Evolutionary conservation across 805 yeast species (phyloP).

Genomic region (Yarrowia osloensis): DNA sequence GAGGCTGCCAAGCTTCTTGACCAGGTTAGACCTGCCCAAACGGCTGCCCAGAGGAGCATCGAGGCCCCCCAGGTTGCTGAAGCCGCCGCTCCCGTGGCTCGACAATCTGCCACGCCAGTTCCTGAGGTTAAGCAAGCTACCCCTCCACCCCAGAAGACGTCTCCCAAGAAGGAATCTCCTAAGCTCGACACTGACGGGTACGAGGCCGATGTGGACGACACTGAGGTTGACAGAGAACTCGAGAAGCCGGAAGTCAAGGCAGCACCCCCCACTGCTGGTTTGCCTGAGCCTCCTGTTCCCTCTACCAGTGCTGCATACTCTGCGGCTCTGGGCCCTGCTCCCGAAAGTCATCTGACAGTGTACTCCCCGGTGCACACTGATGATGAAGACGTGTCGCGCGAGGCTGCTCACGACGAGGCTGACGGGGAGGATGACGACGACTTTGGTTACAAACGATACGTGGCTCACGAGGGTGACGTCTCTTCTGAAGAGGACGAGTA

Average conservation of each 20-base stretch:
- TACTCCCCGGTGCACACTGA: constrained; percentile 13
- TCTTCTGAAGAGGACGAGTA: constrained; percentile 29
- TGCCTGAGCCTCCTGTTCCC: not conserved
- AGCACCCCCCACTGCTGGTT: not conserved
- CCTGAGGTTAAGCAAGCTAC: not conserved
- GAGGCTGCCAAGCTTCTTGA: not conserved
- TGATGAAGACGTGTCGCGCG: constrained; percentile 9
- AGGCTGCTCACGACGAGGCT: constrained; percentile 10
- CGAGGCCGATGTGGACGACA: constrained; percentile 1
- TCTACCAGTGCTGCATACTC: not conserved
- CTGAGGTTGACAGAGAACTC: not conserved
- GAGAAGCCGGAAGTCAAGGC: too few relatives aligned
- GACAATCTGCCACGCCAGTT: not conserved
- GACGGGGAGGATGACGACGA: constrained; percentile 29
- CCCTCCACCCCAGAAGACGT: not conserved
- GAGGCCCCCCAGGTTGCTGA: not conserved
- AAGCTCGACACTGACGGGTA: not conserved
- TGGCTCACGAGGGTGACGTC: constrained; percentile 12
- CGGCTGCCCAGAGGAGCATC: not conserved
- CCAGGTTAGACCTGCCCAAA: not conserved
- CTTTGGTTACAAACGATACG: constrained; percentile 1
- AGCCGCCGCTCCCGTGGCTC: not conserved
- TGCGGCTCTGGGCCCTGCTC: not conserved
- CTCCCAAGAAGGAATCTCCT: not conserved
- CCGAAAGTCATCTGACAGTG: constrained; percentile 9